These are phyloP conservation scores for Botrytis paeoniae DNA, from an alignment of 2,329 filamentous ascomycete species.

Conservation along the genomic window DNA sequence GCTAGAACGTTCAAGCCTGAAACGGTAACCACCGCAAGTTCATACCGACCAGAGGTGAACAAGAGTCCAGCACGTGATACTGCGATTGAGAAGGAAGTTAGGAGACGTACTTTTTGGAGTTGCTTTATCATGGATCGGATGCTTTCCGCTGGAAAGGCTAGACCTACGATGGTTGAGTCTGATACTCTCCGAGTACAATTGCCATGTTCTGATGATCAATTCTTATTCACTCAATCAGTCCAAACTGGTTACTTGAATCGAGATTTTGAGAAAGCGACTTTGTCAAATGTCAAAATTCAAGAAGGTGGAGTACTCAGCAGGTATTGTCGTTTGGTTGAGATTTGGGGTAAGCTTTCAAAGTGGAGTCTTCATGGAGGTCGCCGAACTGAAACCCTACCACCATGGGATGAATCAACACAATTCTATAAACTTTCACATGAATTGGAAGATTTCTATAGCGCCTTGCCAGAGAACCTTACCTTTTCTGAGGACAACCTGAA, in stretches of 20 bases:
- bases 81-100: conserved; percentile 60
- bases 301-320: conserved; percentile 43
- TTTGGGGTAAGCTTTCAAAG: conserved; percentile 57
- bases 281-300: conserved; percentile 36
- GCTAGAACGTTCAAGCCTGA: conserved; percentile 29
- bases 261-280: conserved; percentile 44
- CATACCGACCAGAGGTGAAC: conserved; percentile 24
- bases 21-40: conserved; percentile 37
- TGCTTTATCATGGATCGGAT: conserved; percentile 71
- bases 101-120: conserved; percentile 70
- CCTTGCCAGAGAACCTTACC: conserved; percentile 51
- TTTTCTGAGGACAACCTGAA: conserved; percentile 61
- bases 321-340: conserved; percentile 56
- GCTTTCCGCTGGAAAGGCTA: conserved; percentile 61
- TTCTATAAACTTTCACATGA: conserved; percentile 53
- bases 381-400: conserved; percentile 49
- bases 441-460: conserved; percentile 52
- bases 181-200: conserved; percentile 63
- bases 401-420: conserved; percentile 56
- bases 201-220: conserved; percentile 64
- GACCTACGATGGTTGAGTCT: conserved; percentile 56
- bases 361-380: conserved; percentile 54
- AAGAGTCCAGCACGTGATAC: conserved; percentile 35
- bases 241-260: conserved; percentile 48
- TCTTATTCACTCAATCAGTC: conserved; percentile 59